phyloP scores from a whole-genome alignment of 2,329 filamentous ascomycete species.

The Pezicula neosporulosa region DNA sequence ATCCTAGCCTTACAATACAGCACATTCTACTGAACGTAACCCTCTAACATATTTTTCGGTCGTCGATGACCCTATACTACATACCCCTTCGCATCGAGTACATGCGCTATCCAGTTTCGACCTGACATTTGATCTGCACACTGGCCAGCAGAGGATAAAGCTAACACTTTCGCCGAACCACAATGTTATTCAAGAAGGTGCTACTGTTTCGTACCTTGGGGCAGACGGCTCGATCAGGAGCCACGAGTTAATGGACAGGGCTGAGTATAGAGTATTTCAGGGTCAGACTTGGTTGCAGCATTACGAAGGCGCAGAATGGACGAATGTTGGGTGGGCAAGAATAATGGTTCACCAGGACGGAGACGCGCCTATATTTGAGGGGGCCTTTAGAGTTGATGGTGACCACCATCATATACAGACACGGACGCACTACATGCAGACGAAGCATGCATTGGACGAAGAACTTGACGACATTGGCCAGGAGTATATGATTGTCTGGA shows the following conservation, averaged over 20 bases:
- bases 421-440: conserved; percentile 67
- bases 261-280: conserved; percentile 79
- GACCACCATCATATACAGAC: conserved; percentile 87
- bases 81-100: conserved; percentile 74
- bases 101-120: conserved; percentile 83
- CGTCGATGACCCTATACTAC: conserved; percentile 72
- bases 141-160: conserved; percentile 66
- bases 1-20: conserved; percentile 33
- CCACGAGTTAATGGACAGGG: conserved; percentile 67
- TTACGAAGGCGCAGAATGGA: conserved; percentile 62
- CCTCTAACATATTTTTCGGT: conserved; percentile 72
- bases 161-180: conserved; percentile 85
- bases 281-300: conserved; percentile 71
- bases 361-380: conserved; percentile 77
- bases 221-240: conserved; percentile 65
- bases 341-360: conserved; percentile 79
- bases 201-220: conserved; percentile 69
- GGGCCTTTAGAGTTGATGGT: conserved; percentile 76
- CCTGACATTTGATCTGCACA: conserved; percentile 72
- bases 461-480: conserved; percentile 45
- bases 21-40: conserved; percentile 70
- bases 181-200: conserved; percentile 77
- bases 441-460: conserved; percentile 70
- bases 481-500: conserved; percentile 86
- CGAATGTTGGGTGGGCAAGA: conserved; percentile 81